phyloP scores from a whole-genome alignment of 2,329 filamentous ascomycete species.

The Rachicladosporium sp. region DNA sequence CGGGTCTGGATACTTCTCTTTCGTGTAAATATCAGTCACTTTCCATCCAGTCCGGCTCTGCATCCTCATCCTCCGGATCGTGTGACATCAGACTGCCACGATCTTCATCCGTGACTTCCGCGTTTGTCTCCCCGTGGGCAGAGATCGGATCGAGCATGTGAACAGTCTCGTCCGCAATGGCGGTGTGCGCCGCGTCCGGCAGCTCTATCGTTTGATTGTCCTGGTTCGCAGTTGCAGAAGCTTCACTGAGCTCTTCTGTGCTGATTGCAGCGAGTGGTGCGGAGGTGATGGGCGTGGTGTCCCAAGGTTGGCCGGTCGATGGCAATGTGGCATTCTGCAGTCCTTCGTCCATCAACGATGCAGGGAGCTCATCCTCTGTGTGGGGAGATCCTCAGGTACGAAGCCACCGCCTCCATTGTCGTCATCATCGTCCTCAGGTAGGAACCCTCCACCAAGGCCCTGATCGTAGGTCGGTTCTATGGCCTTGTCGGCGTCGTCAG shows the following conservation, averaged over 20 bases:
- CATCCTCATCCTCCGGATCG: slow-evolving; percentile 54
- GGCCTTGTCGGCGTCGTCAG: slow-evolving; percentile 11
- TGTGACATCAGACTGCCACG: slow-evolving; percentile 44
- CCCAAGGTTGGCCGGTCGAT: too few relatives aligned
- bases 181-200: not conserved
- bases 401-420: slow-evolving; percentile 1
- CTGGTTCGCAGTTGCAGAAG: too few relatives aligned
- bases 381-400: too few relatives aligned
- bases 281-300: too few relatives aligned
- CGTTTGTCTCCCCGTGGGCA: slow-evolving; percentile 1
- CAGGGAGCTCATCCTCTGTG: too few relatives aligned
- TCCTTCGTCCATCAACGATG: too few relatives aligned
- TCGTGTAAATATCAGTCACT: slow-evolving; percentile 12
- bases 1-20: too few relatives aligned
- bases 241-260: too few relatives aligned
- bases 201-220: too few relatives aligned
- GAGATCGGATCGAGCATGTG: too few relatives aligned
- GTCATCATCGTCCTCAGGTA: slow-evolving; percentile 2
- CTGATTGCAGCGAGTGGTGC: too few relatives aligned
- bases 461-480: slow-evolving; percentile 3
- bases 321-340: too few relatives aligned
- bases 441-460: slow-evolving; percentile 8
- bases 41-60: slow-evolving; percentile 51
- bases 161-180: not conserved
- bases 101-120: slow-evolving; percentile 26